Conservation (phyloP, 805 yeast genomes). For the Barnettozyma siamensis region DNA sequence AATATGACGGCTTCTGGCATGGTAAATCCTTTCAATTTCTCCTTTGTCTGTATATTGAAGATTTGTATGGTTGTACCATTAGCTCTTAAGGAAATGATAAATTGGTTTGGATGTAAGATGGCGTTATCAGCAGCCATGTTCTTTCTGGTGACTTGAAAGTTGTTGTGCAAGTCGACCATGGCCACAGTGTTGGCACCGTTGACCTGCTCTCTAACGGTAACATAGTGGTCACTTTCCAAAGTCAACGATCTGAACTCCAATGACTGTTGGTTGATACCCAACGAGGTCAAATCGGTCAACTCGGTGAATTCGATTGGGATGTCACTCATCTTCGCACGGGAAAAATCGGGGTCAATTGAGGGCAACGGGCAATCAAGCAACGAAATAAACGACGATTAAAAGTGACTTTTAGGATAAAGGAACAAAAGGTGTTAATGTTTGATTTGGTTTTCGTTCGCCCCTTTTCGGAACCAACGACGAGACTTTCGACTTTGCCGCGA, state of each 20-base stretch:
- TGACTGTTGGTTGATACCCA: slow-evolving; percentile 81
- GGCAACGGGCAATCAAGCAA: neutral
- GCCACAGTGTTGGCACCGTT: slow-evolving; percentile 83
- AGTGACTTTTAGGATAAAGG: neutral
- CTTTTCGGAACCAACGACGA: slow-evolving; percentile 1
- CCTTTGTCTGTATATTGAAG: slow-evolving; percentile 81
- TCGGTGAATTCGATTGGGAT: slow-evolving; percentile 97
- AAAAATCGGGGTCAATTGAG: neutral
- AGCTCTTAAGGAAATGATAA: slow-evolving; percentile 89
- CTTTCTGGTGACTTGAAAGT: slow-evolving; percentile 77
- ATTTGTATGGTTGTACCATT: slow-evolving; percentile 95
- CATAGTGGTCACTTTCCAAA: slow-evolving; percentile 85
- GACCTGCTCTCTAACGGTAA: slow-evolving; percentile 67
- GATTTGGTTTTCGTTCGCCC: neutral
- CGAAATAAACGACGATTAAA: neutral
- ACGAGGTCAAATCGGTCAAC: slow-evolving; percentile 77
- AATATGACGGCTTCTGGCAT: slow-evolving; percentile 84
- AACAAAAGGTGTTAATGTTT: neutral
- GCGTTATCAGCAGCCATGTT: slow-evolving; percentile 97
- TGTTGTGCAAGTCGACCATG: slow-evolving; percentile 76
- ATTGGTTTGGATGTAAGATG: slow-evolving; percentile 87
- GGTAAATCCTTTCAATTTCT: slow-evolving; percentile 82
- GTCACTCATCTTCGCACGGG: slow-evolving; percentile 40
- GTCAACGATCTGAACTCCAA: slow-evolving; percentile 93
- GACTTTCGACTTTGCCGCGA: neutral